Base-by-base conservation (phyloP, 2,329 filamentous ascomycete genomes). In the Scytalidium sp. region DNA sequence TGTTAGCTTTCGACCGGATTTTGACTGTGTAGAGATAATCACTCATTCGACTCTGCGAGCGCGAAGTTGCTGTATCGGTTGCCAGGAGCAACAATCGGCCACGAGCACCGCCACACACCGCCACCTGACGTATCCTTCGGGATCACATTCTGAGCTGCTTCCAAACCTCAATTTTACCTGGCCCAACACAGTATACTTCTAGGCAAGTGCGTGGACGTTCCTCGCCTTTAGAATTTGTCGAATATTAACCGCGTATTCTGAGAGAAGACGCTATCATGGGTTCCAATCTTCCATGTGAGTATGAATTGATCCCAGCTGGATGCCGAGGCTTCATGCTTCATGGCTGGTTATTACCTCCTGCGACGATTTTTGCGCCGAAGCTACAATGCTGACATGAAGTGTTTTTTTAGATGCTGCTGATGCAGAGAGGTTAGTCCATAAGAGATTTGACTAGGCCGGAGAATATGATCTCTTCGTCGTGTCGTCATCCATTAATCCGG, bases 321-420 rank as follows among this genome's bases (percentile, higher is more conserved):
- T 15, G 4, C 2, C 15, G 19, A 19, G 17, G 21, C 21, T 21
- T 17, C 20, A 49, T 48, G 21, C 56, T 64, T 17, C 54, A 61
- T 49, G 58, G 54, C 45, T 50, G 41, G 46, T 59, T 51, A 42
- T 47, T 40, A 54, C 60, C 23, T 60, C 57, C 40, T 32, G 60
- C 43, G 59, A 62, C 44, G 46, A 52, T 43, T 51, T 58, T 25
- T 52, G 41, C 58, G 50, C 58, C 25, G 56, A 62, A 52, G 60
- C 50, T 46, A 57, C 52, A 46, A 56, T 63, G 50, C 64, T 67
- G 53, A 66, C 58, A 17, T 56, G 43, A 50, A 47, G 47, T 49
- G 53, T 60, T 46, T 39, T 64, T 56, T 52, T 73, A 97, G 94
- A 97, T 78, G 94, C 94, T 65, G 91, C 95, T 60, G 94, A 99